phyloP scores from a whole-genome alignment of 202 grass and related monocot genomes.

The Zoysia matrella region DNA sequence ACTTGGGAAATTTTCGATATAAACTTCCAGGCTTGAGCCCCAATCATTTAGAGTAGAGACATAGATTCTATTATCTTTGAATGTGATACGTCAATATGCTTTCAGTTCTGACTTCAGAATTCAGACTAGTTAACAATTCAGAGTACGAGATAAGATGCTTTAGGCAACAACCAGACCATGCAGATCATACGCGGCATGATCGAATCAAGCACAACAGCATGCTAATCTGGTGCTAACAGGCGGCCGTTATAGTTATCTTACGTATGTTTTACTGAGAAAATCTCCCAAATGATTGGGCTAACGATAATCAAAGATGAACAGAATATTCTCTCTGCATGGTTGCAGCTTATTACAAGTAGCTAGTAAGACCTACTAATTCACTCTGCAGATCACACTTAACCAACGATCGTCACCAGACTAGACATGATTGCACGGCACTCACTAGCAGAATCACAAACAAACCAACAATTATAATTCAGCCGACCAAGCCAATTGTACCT shows the following conservation, averaged over 20 bases:
- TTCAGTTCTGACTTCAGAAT: neutral
- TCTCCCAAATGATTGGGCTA: slow-evolving; percentile 22
- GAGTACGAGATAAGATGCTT: slow-evolving; percentile 10
- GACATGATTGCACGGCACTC: neutral
- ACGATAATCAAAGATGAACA: slow-evolving; percentile 1
- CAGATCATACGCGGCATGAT: slow-evolving; percentile 10
- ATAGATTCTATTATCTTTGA: slow-evolving; percentile 6
- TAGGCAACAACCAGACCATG: neutral
- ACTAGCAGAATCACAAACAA: slow-evolving; percentile 2
- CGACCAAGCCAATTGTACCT: neutral
- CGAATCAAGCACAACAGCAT: too few species aligned
- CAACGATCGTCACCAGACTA: neutral
- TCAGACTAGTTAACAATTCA: slow-evolving; percentile 10
- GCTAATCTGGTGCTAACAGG: neutral
- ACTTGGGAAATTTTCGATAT: too few species aligned
- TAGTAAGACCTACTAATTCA: neutral
- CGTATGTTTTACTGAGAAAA: slow-evolving; percentile 16
- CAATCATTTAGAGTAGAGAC: slow-evolving; percentile 21
- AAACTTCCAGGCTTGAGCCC: neutral
- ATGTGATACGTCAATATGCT: neutral
- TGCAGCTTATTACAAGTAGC: slow-evolving; percentile 26
- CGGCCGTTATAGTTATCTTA: neutral
- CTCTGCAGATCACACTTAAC: slow-evolving; percentile 14
- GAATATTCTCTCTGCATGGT: neutral
- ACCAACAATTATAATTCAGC: neutral